Conservation (phyloP, 495 filamentous ascomycete genomes). For the Chaetomium cochliodes region DNA sequence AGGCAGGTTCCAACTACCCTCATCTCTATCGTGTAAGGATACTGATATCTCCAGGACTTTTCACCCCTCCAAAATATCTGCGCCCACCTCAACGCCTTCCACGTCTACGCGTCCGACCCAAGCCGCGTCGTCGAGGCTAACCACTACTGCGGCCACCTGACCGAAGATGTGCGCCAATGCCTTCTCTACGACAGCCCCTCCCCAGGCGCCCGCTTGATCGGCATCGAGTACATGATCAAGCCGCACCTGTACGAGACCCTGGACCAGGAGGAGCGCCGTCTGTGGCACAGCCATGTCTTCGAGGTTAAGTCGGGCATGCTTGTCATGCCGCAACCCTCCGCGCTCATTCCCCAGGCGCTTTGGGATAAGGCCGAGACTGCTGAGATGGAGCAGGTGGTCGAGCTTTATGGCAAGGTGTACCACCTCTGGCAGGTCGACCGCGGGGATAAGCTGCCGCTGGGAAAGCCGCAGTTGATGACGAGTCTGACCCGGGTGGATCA, state of each 20-base stretch:
- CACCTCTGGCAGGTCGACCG: slow-evolving; percentile 85
- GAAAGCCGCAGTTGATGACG: slow-evolving; percentile 73
- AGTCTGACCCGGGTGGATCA: slow-evolving; percentile 63
- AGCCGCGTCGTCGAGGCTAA: slow-evolving; percentile 70
- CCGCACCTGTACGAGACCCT: slow-evolving; percentile 66
- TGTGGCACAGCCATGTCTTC: slow-evolving; percentile 82
- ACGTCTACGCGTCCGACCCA: slow-evolving; percentile 71
- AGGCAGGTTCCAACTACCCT: slow-evolving; percentile 37
- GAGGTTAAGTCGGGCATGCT: slow-evolving; percentile 87
- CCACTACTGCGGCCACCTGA: slow-evolving; percentile 82
- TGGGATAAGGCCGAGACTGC: slow-evolving; percentile 78
- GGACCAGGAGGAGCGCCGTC: slow-evolving; percentile 59
- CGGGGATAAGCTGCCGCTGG: slow-evolving; percentile 74
- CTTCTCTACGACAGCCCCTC: slow-evolving; percentile 74
- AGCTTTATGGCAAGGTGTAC: slow-evolving; percentile 85
- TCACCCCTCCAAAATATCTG: slow-evolving; percentile 73
- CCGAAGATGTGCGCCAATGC: slow-evolving; percentile 71
- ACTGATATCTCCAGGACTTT: slow-evolving; percentile 55
- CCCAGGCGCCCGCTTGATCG: slow-evolving; percentile 70
- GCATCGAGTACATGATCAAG: slow-evolving; percentile 91
- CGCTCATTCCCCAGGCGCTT: slow-evolving; percentile 47
- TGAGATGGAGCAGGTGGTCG: slow-evolving; percentile 72
- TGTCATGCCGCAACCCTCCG: slow-evolving; percentile 69
- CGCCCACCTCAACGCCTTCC: slow-evolving; percentile 83
- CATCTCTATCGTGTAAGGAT: too few species aligned